Conservation (phyloP, 176 grass and related monocot species). For the Carex pumila region DNA sequence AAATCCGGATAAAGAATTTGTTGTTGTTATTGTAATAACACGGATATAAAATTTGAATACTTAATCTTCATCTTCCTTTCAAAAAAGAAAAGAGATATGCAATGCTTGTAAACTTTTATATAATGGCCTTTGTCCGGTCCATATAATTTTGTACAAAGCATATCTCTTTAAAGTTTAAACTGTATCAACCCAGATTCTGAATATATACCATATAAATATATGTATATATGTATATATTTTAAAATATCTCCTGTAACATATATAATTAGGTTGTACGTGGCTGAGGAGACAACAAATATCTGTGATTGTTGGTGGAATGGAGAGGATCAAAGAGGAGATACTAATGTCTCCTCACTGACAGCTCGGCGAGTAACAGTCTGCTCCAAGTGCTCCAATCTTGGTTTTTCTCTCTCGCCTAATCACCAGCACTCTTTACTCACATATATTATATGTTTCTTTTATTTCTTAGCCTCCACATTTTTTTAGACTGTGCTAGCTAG, state of each 20-base stretch:
- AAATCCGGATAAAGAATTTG: too few relatives aligned
- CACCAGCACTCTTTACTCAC: conserved; percentile 12
- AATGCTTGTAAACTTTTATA: too few relatives aligned
- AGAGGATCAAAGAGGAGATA: conserved; percentile 3
- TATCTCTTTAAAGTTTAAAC: too few relatives aligned
- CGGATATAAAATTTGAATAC: too few relatives aligned
- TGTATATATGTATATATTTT: too few relatives aligned
- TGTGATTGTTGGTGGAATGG: neutral
- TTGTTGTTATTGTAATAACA: too few relatives aligned
- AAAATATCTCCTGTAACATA: neutral
- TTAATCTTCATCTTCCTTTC: too few relatives aligned
- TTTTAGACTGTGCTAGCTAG: neutral
- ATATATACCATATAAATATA: neutral
- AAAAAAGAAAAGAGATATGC: too few relatives aligned
- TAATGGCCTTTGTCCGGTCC: neutral
- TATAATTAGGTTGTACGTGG: neutral
- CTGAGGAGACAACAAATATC: conserved; percentile 10
- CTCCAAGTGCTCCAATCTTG: conserved; percentile 27
- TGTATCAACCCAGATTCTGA: neutral
- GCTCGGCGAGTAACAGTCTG: conserved; percentile 15
- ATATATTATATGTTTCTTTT: neutral
- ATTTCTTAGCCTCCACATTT: neutral
- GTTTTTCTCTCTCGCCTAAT: conserved; percentile 15
- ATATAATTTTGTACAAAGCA: neutral
- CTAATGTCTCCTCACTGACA: conserved; percentile 21